Base-by-base conservation (phyloP, 2,329 filamentous ascomycete genomes). In the Penicillium glabrum region DNA sequence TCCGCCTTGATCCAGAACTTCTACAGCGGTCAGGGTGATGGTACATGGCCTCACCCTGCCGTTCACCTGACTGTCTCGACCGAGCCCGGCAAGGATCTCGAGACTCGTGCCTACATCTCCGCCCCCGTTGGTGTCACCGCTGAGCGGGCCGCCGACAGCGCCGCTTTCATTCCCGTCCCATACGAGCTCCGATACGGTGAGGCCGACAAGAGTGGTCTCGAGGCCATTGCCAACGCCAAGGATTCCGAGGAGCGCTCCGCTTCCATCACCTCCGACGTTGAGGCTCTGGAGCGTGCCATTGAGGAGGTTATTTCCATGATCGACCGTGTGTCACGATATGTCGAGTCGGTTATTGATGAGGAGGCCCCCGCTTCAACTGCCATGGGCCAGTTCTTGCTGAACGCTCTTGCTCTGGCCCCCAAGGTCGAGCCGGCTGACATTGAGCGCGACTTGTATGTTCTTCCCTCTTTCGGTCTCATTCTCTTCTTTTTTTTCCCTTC, bases 1-100 rank as follows among this genome's bases (percentile, higher is more conserved):
- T 95, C 89, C 75, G 95, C 95, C 69, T 86, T 99, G 70, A 99
- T 96, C 79, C 95, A 99, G 81, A 99, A 99, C 84, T 99, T 98
- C 83, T 99, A 98, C 83, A 91, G 90, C 72, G 90, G 91, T 73
- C 92, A 96, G 72, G 95, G 96, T 72, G 96, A 96, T 64, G 95
- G 95, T 74, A 99, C 95, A 56, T 97, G 89, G 82, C 95, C 95
- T 53, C 91, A 97, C 79, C 95, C 95, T n/a, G 93, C 95, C 64
- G 89, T 99, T 49, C 95, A 99, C 80, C 83, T 99, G 76, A 99
- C 95, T 61, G 91, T 98, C 66, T 92, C 89, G 61, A 97, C 93
- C 60, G 88, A 92, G 64, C 87, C 95, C 44, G 93, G 93, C 69
- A 84, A 91, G 79, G 89, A 95, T 67, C 91, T 98, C 67, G 89